Conservation (phyloP, 495 filamentous ascomycete genomes). For the Daldinia childiae region DNA sequence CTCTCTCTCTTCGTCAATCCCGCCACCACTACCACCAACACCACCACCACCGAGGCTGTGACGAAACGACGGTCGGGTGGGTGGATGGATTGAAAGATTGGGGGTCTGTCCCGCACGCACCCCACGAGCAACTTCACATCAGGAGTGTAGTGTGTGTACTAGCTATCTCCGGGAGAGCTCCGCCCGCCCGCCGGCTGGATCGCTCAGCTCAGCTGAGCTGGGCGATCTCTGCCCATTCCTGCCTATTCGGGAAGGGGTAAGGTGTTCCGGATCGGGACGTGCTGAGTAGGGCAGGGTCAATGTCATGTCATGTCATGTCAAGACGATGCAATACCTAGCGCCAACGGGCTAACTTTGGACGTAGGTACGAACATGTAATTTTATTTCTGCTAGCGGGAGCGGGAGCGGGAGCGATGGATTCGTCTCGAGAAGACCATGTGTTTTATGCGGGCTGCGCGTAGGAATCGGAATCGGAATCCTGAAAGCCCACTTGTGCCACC, state of each 20-base stretch:
- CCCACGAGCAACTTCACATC: background rate
- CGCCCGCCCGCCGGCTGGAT: background rate
- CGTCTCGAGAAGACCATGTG: background rate
- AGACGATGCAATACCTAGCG: background rate
- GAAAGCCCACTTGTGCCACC: background rate
- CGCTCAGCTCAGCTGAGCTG: background rate
- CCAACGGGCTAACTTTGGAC: too few relatives aligned
- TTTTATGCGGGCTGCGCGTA: background rate
- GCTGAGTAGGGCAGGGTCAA: background rate
- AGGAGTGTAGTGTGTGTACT: too few relatives aligned
- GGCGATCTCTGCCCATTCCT: background rate
- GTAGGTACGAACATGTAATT: background rate
- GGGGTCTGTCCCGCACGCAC: background rate
- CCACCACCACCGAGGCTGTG: background rate
- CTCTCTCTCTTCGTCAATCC: background rate
- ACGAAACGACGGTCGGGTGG: background rate
- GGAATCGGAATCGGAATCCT: background rate
- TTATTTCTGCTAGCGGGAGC: background rate
- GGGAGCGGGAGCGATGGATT: conserved; percentile 1
- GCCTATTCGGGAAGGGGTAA: conserved; percentile 1
- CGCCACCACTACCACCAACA: background rate
- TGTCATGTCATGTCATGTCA: background rate
- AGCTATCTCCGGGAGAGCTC: conserved; percentile 1
- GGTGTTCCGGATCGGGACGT: background rate
- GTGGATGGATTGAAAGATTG: background rate